A percentile compares a stretch with the other conserved stretches of the same genome.
These are phyloP conservation scores for Scenedesmus sp. DNA, from an alignment of 163 green algal genomes.

Conservation along the genomic window DNA sequence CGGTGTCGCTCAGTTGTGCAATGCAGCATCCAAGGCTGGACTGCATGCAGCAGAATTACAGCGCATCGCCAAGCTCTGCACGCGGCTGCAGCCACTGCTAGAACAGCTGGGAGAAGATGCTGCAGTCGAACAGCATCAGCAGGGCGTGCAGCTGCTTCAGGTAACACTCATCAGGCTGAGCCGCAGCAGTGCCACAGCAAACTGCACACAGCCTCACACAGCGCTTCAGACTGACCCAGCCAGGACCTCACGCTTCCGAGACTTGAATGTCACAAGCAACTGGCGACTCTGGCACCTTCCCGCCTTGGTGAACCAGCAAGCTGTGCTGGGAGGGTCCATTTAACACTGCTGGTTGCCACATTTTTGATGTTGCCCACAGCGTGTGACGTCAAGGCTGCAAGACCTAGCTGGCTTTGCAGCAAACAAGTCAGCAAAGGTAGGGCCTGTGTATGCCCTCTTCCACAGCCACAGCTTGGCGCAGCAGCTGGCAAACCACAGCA, in stretches of 20 bases:
- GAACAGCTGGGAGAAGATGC: conserved; percentile 8
- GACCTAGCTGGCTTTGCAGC: not conserved
- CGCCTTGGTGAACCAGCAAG: not conserved
- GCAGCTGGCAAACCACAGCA: conserved; percentile 17
- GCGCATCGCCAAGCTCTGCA: not conserved
- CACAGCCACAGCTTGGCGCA: conserved; percentile 1
- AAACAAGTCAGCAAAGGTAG: not conserved
- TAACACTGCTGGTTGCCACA: not conserved
- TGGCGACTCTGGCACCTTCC: not conserved
- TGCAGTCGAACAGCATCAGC: not conserved
- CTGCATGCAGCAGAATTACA: conserved; percentile 9
- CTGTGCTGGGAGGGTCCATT: not conserved
- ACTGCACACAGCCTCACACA: not conserved
- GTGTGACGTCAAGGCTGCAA: not conserved
- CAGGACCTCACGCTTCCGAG: too few relatives aligned
- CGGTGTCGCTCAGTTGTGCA: not conserved
- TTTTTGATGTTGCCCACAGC: not conserved
- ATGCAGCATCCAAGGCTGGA: not conserved
- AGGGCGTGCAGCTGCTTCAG: not conserved
- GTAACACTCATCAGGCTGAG: not conserved
- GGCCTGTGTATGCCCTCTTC: conserved; percentile 21
- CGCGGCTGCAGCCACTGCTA: conserved; percentile 1
- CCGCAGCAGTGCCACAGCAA: too few relatives aligned
- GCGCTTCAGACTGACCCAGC: too few relatives aligned
- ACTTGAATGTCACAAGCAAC: not conserved